Evolutionary conservation across 2,329 filamentous ascomycete species (phyloP).

Genomic region (Rosellinia necatrix): DNA sequence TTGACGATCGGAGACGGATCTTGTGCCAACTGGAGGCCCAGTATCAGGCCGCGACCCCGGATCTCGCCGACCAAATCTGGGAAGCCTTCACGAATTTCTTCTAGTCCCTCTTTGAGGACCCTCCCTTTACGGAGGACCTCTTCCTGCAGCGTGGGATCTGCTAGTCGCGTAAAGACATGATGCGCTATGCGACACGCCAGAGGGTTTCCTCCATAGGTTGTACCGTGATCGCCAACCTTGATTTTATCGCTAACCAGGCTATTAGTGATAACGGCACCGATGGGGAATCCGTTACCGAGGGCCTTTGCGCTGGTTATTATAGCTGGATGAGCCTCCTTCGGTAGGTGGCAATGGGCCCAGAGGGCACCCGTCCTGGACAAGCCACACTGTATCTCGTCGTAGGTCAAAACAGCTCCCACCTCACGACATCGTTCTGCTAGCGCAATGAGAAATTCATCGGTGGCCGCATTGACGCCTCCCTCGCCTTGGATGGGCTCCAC

Average conservation of each 20-base stretch:
- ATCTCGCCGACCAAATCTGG: constrained; percentile 78
- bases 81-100: constrained; percentile 52
- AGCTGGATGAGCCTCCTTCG: constrained; percentile 84
- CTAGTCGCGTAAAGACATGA: constrained; percentile 79
- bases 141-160: constrained; percentile 70
- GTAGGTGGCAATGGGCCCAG: constrained; percentile 81
- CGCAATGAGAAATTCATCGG: constrained; percentile 79
- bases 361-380: constrained; percentile 83
- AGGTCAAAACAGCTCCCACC: constrained; percentile 86
- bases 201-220: constrained; percentile 92
- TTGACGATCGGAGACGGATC: constrained; percentile 78
- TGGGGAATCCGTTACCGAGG: constrained; percentile 93
- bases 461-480: constrained; percentile 86
- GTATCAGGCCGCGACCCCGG: constrained; percentile 80
- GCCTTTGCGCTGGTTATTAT: constrained; percentile 95
- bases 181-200: constrained; percentile 83
- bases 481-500: constrained; percentile 98
- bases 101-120: constrained; percentile 54
- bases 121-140: constrained; percentile 69
- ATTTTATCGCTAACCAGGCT: constrained; percentile 68
- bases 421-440: constrained; percentile 84
- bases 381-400: constrained; percentile 97
- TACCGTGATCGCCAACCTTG: constrained; percentile 81
- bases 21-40: constrained; percentile 80
- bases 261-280: constrained; percentile 76